Evolutionary conservation across 345 rosid genomes (phyloP).

Genomic region (Rhizophora apiculata): DNA sequence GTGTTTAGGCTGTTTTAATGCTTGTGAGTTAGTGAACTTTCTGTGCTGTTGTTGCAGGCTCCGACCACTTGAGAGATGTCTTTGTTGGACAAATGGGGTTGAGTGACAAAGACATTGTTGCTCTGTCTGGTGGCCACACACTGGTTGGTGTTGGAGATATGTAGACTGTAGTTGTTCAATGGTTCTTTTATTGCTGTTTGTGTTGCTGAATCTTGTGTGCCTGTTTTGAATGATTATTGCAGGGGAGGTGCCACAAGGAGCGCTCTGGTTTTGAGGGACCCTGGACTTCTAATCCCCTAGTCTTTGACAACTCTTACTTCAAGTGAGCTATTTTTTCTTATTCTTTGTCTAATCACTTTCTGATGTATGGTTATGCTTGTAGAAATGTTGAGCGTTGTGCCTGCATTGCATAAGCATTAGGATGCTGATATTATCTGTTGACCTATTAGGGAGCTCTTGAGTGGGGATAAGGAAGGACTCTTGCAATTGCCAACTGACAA

Average conservation of each 20-base stretch:
- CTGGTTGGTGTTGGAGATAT: conserved; percentile 46
- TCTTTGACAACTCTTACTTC: conserved; percentile 92
- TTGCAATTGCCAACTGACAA: conserved; percentile 75
- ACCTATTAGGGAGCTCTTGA: conserved; percentile 67
- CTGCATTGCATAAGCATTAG: background rate
- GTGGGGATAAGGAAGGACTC: conserved; percentile 81
- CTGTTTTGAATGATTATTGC: conserved; percentile 4
- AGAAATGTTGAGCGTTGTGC: background rate
- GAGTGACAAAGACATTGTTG: conserved; percentile 85
- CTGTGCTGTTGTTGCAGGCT: conserved; percentile 32
- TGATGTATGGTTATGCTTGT: background rate
- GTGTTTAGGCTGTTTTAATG: background rate
- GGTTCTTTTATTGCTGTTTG: background rate
- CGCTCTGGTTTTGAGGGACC: conserved; percentile 97
- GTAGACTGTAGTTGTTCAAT: too few relatives aligned
- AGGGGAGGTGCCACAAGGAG: conserved; percentile 97
- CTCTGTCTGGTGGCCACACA: conserved; percentile 94
- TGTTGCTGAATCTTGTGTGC: background rate
- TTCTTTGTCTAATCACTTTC: too few relatives aligned
- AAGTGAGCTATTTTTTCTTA: conserved; percentile 35
- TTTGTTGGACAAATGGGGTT: conserved; percentile 75
- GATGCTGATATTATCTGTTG: background rate
- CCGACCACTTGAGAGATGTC: conserved; percentile 79
- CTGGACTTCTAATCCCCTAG: conserved; percentile 85
- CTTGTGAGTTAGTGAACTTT: background rate